Evolutionary conservation across 1,284 basidiomycete genomes (phyloP).

Genomic region (Leccinum insolens): DNA sequence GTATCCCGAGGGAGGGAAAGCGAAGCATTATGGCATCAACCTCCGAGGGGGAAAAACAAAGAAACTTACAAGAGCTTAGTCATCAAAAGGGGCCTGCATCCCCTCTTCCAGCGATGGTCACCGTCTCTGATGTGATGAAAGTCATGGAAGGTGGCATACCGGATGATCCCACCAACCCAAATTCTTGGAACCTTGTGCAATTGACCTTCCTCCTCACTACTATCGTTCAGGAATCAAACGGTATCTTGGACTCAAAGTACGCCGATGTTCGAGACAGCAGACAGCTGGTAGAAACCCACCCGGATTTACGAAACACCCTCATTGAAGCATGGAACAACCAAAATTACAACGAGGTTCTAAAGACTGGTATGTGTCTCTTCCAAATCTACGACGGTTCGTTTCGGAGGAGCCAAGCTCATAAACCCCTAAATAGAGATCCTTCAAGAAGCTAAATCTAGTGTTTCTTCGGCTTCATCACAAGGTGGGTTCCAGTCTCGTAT

Average conservation of each 20-base stretch:
- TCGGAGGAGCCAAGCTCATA: background rate
- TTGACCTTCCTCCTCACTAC: no score
- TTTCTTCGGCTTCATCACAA: background rate
- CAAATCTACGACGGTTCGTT: background rate
- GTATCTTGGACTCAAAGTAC: no score
- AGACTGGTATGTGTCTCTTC: background rate
- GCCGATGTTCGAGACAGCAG: no score
- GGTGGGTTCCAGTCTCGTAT: background rate
- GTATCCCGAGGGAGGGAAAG: no score
- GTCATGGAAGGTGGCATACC: no score
- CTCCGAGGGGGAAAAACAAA: background rate
- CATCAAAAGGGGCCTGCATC: no score
- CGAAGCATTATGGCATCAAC: conserved; percentile 28
- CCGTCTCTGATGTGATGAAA: no score
- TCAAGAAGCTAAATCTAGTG: background rate
- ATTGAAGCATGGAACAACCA: background rate
- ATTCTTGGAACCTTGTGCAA: no score
- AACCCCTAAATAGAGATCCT: background rate
- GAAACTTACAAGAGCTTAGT: background rate
- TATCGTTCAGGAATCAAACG: no score
- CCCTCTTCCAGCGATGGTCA: no score
- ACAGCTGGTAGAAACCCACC: no score
- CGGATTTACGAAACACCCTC: background rate
- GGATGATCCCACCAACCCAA: no score
- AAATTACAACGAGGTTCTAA: background rate